Evolutionary conservation across 2,329 filamentous ascomycete species (phyloP).

Genomic region (Plenodomus tracheiphilus): DNA sequence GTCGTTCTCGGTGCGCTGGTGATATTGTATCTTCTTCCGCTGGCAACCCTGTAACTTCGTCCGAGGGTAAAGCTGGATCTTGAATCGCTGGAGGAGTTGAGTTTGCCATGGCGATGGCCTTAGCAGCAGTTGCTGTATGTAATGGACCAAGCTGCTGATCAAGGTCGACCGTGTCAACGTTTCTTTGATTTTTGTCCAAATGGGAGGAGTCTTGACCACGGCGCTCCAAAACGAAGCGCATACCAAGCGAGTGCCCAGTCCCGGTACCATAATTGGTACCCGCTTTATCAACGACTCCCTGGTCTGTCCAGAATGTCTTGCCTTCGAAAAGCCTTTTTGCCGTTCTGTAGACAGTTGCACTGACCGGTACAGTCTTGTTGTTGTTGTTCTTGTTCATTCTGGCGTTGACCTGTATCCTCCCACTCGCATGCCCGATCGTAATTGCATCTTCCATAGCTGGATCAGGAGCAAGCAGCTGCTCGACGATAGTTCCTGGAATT

Average conservation of each 20-base stretch:
- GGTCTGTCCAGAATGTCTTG: conserved; percentile 27
- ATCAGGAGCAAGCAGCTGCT: conserved; percentile 31
- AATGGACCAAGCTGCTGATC: not conserved
- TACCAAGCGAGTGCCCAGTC: conserved; percentile 24
- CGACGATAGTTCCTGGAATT: conserved; percentile 42
- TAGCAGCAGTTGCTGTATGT: not conserved
- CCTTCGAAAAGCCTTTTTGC: conserved; percentile 45
- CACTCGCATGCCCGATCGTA: conserved; percentile 47
- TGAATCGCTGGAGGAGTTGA: conserved; percentile 5
- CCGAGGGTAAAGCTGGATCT: too few relatives aligned
- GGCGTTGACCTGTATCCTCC: conserved; percentile 42
- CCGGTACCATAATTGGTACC: conserved; percentile 4
- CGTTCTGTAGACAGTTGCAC: conserved; percentile 43
- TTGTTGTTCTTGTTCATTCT: conserved; percentile 31
- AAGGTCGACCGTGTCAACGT: too few relatives aligned
- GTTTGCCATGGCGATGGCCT: not conserved
- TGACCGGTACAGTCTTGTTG: conserved; percentile 25
- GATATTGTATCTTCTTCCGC: conserved; percentile 1
- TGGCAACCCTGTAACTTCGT: too few relatives aligned
- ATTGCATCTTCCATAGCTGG: conserved; percentile 33
- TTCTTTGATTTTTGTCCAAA: not conserved
- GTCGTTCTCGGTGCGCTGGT: conserved; percentile 1
- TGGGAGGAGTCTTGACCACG: conserved; percentile 7
- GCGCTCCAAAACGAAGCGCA: conserved; percentile 10
- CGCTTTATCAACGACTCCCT: not conserved